Conservation (phyloP, 805 yeast genomes). For the Nakazawaea ambrosiae region DNA sequence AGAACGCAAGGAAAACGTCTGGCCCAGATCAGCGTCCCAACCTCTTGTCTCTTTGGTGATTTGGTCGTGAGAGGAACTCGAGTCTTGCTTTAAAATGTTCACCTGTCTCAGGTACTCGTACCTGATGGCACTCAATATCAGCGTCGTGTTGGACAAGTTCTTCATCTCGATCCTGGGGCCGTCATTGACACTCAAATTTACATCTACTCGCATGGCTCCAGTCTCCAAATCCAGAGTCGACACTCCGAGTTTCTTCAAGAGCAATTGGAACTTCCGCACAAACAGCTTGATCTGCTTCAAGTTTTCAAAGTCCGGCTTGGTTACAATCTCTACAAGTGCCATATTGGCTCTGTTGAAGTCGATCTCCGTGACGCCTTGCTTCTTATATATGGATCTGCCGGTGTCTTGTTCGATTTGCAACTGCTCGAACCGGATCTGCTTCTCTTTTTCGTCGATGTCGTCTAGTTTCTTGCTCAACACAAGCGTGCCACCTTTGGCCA, state of each 20-base stretch:
- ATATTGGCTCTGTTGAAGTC: slow-evolving; percentile 83
- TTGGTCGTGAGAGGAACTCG: slow-evolving; percentile 9
- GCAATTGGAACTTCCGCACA: slow-evolving; percentile 69
- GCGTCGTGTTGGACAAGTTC: slow-evolving; percentile 78
- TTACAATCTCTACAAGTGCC: slow-evolving; percentile 86
- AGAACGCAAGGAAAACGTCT: slow-evolving; percentile 59
- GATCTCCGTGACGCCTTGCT: slow-evolving; percentile 35
- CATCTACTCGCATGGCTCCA: slow-evolving; percentile 95
- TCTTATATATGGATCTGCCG: slow-evolving; percentile 63
- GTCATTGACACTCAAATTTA: slow-evolving; percentile 73
- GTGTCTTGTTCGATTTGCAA: slow-evolving; percentile 95
- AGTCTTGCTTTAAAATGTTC: slow-evolving; percentile 30
- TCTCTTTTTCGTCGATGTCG: slow-evolving; percentile 34
- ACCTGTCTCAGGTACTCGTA: slow-evolving; percentile 72
- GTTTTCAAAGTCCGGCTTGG: slow-evolving; percentile 75
- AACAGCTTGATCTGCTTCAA: slow-evolving; percentile 69
- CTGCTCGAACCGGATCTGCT: slow-evolving; percentile 61
- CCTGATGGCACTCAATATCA: slow-evolving; percentile 68
- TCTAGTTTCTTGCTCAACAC: slow-evolving; percentile 45
- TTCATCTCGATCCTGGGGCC: slow-evolving; percentile 81
- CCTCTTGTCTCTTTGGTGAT: slow-evolving; percentile 66
- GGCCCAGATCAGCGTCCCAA: slow-evolving; percentile 74
- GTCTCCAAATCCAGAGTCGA: slow-evolving; percentile 90
- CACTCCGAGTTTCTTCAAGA: slow-evolving; percentile 61
- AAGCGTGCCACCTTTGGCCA: slow-evolving; percentile 63